These are phyloP conservation scores for Acacia crassicarpa DNA, from an alignment of 306 rosid genomes.

Conservation along the genomic window DNA sequence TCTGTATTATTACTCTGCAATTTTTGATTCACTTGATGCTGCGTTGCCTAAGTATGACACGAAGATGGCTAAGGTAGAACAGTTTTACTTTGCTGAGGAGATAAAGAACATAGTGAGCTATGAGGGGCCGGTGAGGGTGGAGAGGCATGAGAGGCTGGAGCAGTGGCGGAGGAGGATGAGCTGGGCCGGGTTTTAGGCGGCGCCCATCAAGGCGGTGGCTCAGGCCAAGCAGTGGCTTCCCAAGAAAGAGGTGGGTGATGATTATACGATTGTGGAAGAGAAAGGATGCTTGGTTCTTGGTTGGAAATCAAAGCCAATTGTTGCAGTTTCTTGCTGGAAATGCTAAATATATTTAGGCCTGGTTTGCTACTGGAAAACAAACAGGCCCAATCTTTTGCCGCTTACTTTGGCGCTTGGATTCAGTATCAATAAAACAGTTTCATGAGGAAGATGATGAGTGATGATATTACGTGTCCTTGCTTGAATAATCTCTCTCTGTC, in stretches of 20 bases:
- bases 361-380: no score
- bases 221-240: slow-evolving; percentile 81
- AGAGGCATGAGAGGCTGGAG: slow-evolving; percentile 89
- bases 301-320: slow-evolving; percentile 87
- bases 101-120: slow-evolving; percentile 92
- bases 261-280: slow-evolving; percentile 73
- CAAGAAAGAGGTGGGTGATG: slow-evolving; percentile 56
- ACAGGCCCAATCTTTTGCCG: no score
- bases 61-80: slow-evolving; percentile 73
- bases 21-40: slow-evolving; percentile 78
- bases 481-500: slow-evolving; percentile 15
- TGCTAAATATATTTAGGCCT: slow-evolving; percentile 46
- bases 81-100: slow-evolving; percentile 92
- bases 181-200: slow-evolving; percentile 76
- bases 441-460: slow-evolving; percentile 12
- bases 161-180: slow-evolving; percentile 95
- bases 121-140: slow-evolving; percentile 83
- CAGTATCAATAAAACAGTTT: slow-evolving; percentile 39
- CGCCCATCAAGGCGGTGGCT: slow-evolving; percentile 60
- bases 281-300: slow-evolving; percentile 91
- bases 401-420: neutral
- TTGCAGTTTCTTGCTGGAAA: slow-evolving; percentile 93
- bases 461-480: neutral
- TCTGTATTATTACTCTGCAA: slow-evolving; percentile 83
- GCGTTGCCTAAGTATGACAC: slow-evolving; percentile 87